Evolutionary conservation across 1,284 basidiomycete species (phyloP), one percentile per base, ranked within the genome.

Genomic region (Ganoderma lucidum): DNA sequence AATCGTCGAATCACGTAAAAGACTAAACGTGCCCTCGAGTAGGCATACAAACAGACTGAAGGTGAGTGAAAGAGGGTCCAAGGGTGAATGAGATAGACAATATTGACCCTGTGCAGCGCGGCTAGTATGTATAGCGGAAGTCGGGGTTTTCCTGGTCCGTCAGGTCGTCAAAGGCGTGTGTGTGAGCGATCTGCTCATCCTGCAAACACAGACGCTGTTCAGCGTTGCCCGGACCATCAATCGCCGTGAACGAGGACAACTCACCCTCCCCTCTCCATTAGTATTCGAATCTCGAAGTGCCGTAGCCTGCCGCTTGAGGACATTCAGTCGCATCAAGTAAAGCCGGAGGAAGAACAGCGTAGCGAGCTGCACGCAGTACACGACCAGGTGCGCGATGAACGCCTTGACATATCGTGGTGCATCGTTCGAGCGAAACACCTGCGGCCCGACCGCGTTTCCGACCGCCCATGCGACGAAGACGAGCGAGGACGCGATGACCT

Each of bases 141-240:
- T 86, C 84, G 64, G 83, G 81, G 72, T 86, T 86, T 72, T 87
- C 83, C 65, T 75, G 75, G 70, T 86, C 85, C 17, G 85, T 87
- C 15, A 86, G 76, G 71, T 86, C 85, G 67, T 84, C 83, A 68
- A 86, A 86, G 1, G 85, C 85, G 67, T 82, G 82, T 61, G 75
- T 80, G 74, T 85, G 83, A 6, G 74, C 74, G 61, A 85, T 77
- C 39, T 81, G 74, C 69, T 83, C 82, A 37, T 80, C 78, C 78
- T 82, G 23, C 48, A 28, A 63, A 6, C 28, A 6, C 28, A 48
- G 44, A 17, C 53, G 28, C 17, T 12, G 2, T 9, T 64, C 44
- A 65, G 37, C 17, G 15, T n/a, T 32, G 53, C 44, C 63, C 35
- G 35, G 35, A 35, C 35, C 35, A 35, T 35, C 8, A 35, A 39